Conservation (phyloP, 2,329 filamentous ascomycete genomes). For the Scedosporium dehoogii region DNA sequence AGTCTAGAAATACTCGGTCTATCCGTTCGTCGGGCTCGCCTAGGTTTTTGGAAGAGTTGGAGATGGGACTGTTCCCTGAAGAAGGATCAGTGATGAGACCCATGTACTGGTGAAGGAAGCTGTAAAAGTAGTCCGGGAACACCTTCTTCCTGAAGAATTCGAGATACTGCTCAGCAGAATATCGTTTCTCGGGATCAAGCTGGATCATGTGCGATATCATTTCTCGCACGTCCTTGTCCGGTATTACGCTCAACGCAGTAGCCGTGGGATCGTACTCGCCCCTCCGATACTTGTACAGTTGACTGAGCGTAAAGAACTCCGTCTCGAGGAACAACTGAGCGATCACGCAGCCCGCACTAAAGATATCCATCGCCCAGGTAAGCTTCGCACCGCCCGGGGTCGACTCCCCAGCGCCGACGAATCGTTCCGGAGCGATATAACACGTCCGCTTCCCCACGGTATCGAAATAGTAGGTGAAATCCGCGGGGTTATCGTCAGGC, state of each 20-base stretch:
- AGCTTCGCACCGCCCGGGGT: constrained; percentile 50
- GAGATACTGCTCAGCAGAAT: constrained; percentile 88
- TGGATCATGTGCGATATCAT: constrained; percentile 96
- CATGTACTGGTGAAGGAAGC: constrained; percentile 96
- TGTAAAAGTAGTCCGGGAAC: constrained; percentile 96
- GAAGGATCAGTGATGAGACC: constrained; percentile 86
- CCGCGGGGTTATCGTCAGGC: constrained; percentile 91
- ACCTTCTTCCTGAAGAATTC: constrained; percentile 86
- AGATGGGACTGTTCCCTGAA: constrained; percentile 63
- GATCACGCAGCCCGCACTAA: constrained; percentile 93
- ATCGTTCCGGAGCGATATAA: constrained; percentile 90
- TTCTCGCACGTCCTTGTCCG: constrained; percentile 76
- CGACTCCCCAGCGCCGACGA: constrained; percentile 61
- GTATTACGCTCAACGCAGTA: constrained; percentile 73
- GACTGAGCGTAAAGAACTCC: constrained; percentile 94
- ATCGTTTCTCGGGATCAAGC: constrained; percentile 80
- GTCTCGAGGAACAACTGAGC: constrained; percentile 92
- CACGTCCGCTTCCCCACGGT: constrained; percentile 85
- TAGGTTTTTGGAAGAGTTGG: constrained; percentile 59
- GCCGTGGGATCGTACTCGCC: constrained; percentile 85
- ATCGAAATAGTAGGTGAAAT: constrained; percentile 98
- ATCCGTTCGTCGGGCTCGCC: constrained; percentile 90
- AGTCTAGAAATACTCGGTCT: constrained; percentile 84
- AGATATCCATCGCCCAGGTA: constrained; percentile 96
- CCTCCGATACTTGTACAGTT: constrained; percentile 87